These are phyloP conservation scores for Fusarium nurragi DNA, from an alignment of 2,329 filamentous ascomycete species.

Conservation along the genomic window DNA sequence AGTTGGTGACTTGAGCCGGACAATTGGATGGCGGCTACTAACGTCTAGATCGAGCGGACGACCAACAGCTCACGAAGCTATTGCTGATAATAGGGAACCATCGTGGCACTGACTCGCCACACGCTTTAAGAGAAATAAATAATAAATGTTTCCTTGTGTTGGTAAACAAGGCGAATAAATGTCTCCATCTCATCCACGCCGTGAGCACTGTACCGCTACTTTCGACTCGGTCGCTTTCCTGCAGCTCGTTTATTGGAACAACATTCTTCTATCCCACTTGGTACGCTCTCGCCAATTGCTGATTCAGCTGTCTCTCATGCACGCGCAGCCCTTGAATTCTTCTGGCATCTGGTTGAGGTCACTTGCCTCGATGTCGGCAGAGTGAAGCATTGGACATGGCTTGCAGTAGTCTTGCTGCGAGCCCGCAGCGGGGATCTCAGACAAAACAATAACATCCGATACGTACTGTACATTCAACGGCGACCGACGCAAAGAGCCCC, in stretches of 20 bases:
- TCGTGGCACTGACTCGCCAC: slow-evolving; percentile 4
- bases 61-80: slow-evolving; percentile 7
- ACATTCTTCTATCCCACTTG: not conserved
- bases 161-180: slow-evolving; percentile 5
- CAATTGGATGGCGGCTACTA: slow-evolving; percentile 14
- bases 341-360: slow-evolving; percentile 16
- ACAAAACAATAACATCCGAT: slow-evolving; percentile 24
- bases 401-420: slow-evolving; percentile 39
- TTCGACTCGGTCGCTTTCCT: slow-evolving; percentile 29
- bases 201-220: slow-evolving; percentile 8
- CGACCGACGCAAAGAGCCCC: slow-evolving; percentile 11
- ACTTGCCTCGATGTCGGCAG: slow-evolving; percentile 31
- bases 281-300: slow-evolving; percentile 15
- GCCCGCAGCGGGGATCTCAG: slow-evolving; percentile 36
- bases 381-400: slow-evolving; percentile 31
- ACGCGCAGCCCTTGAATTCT: slow-evolving; percentile 8
- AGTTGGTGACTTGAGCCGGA: slow-evolving; percentile 5
- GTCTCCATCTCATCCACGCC: slow-evolving; percentile 11
- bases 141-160: not conserved
- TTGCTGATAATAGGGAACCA: not conserved
- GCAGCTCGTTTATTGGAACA: slow-evolving; percentile 5
- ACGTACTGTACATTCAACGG: slow-evolving; percentile 31
- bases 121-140: not conserved
- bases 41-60: not conserved
- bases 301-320: slow-evolving; percentile 13